Evolutionary conservation across 2,329 filamentous ascomycete genomes (phyloP).

Genomic region (Chaetomium strumarium): DNA sequence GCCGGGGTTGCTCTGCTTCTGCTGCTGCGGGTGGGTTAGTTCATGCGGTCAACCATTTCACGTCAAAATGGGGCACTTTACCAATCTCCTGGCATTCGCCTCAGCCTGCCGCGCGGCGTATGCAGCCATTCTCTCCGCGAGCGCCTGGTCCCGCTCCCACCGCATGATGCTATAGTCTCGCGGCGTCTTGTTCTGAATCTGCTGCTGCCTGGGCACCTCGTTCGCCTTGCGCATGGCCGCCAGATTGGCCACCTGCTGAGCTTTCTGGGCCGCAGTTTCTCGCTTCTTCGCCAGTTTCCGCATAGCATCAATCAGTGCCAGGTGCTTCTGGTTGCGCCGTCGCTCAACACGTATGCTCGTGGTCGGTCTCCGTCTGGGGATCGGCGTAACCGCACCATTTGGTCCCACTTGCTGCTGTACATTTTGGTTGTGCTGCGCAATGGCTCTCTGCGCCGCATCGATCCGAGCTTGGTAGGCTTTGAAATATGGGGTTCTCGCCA

Average conservation of each 20-base stretch:
- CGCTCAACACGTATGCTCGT: slow-evolving; percentile 81
- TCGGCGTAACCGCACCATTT: slow-evolving; percentile 41
- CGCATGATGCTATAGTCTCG: slow-evolving; percentile 87
- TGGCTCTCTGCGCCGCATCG: slow-evolving; percentile 51
- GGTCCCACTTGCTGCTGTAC: slow-evolving; percentile 33
- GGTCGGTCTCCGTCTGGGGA: slow-evolving; percentile 61
- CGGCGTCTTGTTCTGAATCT: slow-evolving; percentile 64
- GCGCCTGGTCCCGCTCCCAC: slow-evolving; percentile 72
- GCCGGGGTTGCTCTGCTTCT: slow-evolving; percentile 34
- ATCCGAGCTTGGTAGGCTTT: slow-evolving; percentile 61
- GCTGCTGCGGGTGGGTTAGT: slow-evolving; percentile 11
- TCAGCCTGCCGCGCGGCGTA: slow-evolving; percentile 30
- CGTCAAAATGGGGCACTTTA: not conserved
- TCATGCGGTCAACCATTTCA: not conserved
- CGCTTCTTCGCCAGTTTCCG: slow-evolving; percentile 91
- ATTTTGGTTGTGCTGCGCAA: slow-evolving; percentile 48
- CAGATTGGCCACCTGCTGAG: slow-evolving; percentile 70
- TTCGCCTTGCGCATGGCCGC: slow-evolving; percentile 78
- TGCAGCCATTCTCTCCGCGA: slow-evolving; percentile 52
- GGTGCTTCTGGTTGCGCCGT: slow-evolving; percentile 76
- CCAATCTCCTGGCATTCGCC: slow-evolving; percentile 36
- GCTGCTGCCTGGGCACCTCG: slow-evolving; percentile 45
- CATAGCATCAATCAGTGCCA: slow-evolving; percentile 90
- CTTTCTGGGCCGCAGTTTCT: slow-evolving; percentile 78
- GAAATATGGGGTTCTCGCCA: slow-evolving; percentile 95